Base-by-base conservation (phyloP, 305 asterid species). In the Ajuga reptans region DNA sequence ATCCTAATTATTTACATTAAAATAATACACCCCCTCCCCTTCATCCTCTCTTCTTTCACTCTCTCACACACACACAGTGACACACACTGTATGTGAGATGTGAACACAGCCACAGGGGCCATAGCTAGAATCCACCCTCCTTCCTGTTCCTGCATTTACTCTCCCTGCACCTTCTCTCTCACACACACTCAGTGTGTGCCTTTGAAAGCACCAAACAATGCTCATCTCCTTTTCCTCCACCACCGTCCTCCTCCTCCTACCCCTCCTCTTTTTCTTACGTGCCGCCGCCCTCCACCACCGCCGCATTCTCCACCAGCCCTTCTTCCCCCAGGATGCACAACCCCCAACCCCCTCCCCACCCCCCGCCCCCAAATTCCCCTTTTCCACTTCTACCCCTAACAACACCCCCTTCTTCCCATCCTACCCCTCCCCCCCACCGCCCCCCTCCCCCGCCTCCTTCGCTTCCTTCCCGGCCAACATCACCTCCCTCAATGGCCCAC, bases 261-360 rank as follows among this genome's bases (percentile, higher is more conserved):
- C 55, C 56, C 58, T 74, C 8, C 17, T 70, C 72, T 1, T 74
- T 68, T 55, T 82, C 34, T 72, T 78, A 61, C 18, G 72, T 61
- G 47, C 64, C 73, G 16, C 77, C 75, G 47, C 64, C 77, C 6
- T 41, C 78, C 76, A 64, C 74, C 75, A 52, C 80, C 94, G 89
- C 79, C 97, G 97, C 73, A 81, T 84, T 71, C 98, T 92, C 64
- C 98, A 92, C 80, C 92, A 89, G 65, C 95, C 98, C 4, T 83
- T 87, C 82, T 77, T 79, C 73, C 92, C 97, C 0, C 68, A 64
- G 65, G 95, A 81, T 36, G 71, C 75, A 0, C 77, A 75, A 4
- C 63, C 86, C 15, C 82, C 88, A 0, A 42, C 29, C 2, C 77
- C 85, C 1, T 11, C 78, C 14, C 71, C 87, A 3, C 75, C 82